A percentile compares a stretch with the other conserved stretches of the same genome.
Conservation (phyloP, 495 filamentous ascomycete species). For the Trichoderma erinaceum region DNA sequence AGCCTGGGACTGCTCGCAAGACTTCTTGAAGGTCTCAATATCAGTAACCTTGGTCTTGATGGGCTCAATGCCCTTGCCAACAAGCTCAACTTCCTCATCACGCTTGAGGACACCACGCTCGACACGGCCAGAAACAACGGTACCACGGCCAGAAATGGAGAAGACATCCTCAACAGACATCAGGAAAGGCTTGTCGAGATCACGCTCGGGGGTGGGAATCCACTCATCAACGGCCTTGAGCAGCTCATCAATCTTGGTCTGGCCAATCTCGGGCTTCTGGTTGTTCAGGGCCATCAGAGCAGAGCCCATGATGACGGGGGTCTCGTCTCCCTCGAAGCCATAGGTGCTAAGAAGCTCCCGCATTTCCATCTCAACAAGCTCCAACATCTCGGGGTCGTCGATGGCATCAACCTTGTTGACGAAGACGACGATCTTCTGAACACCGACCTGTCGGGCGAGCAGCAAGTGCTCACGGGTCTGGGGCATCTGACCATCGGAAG, state of each 20-base stretch:
- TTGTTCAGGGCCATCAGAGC: slow-evolving; percentile 92
- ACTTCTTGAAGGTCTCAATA: slow-evolving; percentile 99
- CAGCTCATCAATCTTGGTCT: slow-evolving; percentile 77
- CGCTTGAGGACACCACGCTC: slow-evolving; percentile 91
- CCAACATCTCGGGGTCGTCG: slow-evolving; percentile 98
- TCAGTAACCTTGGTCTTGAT: slow-evolving; percentile 99
- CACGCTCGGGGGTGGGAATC: slow-evolving; percentile 91
- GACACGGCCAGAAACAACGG: slow-evolving; percentile 92
- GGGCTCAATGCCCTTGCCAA: slow-evolving; percentile 68
- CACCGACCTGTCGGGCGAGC: slow-evolving; percentile 94
- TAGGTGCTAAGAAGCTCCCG: slow-evolving; percentile 87
- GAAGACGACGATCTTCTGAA: slow-evolving; percentile 96
- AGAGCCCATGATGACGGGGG: slow-evolving; percentile 92
- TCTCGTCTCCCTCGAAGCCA: slow-evolving; percentile 96
- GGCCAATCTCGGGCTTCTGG: slow-evolving; percentile 80
- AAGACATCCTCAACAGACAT: slow-evolving; percentile 99
- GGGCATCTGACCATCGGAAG: slow-evolving; percentile 98
- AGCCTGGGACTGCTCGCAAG: slow-evolving; percentile 84
- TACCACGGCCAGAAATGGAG: slow-evolving; percentile 95
- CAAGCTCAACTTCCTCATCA: slow-evolving; percentile 86
- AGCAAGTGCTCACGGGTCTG: slow-evolving; percentile 98
- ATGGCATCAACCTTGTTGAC: slow-evolving; percentile 98
- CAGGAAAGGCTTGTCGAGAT: slow-evolving; percentile 93
- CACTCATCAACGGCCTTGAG: slow-evolving; percentile 86
- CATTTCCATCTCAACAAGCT: slow-evolving; percentile 99